Evolutionary conservation across 768 basidiomycete genomes (phyloP).

Genomic region (Royoungia palumana): DNA sequence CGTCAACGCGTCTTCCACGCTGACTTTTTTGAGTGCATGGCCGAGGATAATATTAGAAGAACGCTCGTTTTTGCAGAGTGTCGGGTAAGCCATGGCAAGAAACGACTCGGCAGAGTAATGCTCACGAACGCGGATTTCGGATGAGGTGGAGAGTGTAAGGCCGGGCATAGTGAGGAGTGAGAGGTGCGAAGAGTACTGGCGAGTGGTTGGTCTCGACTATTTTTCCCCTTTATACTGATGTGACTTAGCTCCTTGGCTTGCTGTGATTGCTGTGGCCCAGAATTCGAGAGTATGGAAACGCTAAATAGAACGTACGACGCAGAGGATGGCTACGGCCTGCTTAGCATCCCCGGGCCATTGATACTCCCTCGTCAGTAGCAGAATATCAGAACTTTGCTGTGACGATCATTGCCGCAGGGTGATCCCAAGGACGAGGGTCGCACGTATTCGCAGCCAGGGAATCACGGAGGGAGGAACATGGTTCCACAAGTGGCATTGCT

Average conservation of each 20-base stretch:
- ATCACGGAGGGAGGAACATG: background rate
- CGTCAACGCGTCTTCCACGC: conserved; percentile 36
- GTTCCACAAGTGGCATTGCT: background rate
- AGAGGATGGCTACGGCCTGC: conserved; percentile 13
- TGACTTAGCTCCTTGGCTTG: background rate
- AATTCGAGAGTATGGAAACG: conserved; percentile 12
- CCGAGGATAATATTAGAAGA: conserved; percentile 53
- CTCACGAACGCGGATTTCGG: conserved; percentile 31
- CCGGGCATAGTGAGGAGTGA: conserved; percentile 27
- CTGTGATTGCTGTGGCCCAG: conserved; percentile 26
- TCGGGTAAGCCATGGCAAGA: conserved; percentile 39
- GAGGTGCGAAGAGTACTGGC: background rate
- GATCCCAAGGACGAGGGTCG: conserved; percentile 9
- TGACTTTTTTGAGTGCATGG: conserved; percentile 44
- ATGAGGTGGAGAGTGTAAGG: conserved; percentile 21
- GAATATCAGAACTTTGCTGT: conserved; percentile 1
- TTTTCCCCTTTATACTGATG: conserved; percentile 13
- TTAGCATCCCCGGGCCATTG: background rate
- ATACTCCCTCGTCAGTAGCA: background rate
- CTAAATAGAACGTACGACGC: background rate
- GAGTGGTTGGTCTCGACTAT: too few species aligned
- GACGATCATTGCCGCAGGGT: conserved; percentile 16
- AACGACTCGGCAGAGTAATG: conserved; percentile 41
- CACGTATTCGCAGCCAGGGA: background rate
- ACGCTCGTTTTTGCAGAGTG: conserved; percentile 42